Evolutionary conservation across 139 green algal species (phyloP).

Genomic region (Tetradesmus lagerheimii): DNA sequence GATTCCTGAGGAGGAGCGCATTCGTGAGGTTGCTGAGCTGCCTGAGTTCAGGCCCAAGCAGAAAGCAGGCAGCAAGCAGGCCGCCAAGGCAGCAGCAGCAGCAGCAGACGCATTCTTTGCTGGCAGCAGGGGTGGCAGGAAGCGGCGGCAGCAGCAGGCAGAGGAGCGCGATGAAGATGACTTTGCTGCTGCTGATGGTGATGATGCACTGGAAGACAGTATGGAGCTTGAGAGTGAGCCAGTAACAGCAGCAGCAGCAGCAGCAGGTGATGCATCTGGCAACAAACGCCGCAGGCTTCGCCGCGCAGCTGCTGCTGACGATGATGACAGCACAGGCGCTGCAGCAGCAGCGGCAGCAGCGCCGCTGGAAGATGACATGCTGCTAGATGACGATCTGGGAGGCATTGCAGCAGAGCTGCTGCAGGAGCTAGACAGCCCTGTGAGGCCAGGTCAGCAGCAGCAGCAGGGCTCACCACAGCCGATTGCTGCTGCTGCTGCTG

Average conservation of each 20-base stretch:
- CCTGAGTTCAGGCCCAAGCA: constrained; percentile 26
- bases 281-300: constrained; percentile 15
- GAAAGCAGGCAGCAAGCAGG: not conserved
- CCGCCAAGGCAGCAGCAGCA: not conserved
- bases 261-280: not conserved
- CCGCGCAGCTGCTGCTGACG: not conserved
- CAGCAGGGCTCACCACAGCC: not conserved
- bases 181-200: not conserved
- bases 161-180: not conserved
- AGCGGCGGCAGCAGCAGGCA: constrained; percentile 12
- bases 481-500: not conserved
- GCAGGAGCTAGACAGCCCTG: not conserved
- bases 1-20: not conserved
- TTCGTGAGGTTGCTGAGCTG: constrained; percentile 14
- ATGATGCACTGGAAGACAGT: not conserved
- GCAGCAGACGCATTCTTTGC: not conserved
- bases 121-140: not conserved
- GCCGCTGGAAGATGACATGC: not conserved
- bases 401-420: not conserved
- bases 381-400: not conserved
- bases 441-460: not conserved
- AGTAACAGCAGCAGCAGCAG: not conserved
- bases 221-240: not conserved
- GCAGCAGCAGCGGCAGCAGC: not conserved
- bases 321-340: not conserved